These are phyloP conservation scores for Dioszegia crocea DNA, from an alignment of 768 basidiomycete species.

Conservation along the genomic window DNA sequence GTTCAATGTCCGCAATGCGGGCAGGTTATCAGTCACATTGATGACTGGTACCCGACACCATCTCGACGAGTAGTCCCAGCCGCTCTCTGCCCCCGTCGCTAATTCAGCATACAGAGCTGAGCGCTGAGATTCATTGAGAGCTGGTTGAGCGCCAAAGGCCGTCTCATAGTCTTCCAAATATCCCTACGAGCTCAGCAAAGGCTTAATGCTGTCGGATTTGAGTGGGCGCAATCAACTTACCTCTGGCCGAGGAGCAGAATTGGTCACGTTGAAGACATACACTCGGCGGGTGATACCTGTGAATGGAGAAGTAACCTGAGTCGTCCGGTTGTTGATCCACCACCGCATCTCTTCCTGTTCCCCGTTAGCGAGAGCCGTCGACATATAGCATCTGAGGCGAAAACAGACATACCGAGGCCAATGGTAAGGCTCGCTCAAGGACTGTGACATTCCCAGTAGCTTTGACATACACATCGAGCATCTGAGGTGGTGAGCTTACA, in stretches of 20 bases:
- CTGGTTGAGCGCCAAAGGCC: constrained; percentile 59
- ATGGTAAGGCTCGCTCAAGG: constrained; percentile 71
- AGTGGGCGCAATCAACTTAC: constrained; percentile 40
- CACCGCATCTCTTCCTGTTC: constrained; percentile 70
- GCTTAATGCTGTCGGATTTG: not conserved
- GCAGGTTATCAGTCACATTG: constrained; percentile 54
- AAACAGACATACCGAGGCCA: constrained; percentile 60
- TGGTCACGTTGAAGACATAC: constrained; percentile 66
- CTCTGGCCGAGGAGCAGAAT: constrained; percentile 80
- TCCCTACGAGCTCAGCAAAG: constrained; percentile 22
- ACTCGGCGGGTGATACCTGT: constrained; percentile 58
- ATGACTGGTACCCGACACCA: constrained; percentile 54
- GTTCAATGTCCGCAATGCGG: constrained; percentile 67
- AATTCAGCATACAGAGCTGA: constrained; percentile 76
- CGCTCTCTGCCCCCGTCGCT: constrained; percentile 81
- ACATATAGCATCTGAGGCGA: not conserved
- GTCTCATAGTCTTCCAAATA: constrained; percentile 66
- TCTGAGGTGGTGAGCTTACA: constrained; percentile 53
- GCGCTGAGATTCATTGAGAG: constrained; percentile 61
- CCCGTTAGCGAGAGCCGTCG: not conserved
- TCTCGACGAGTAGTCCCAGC: constrained; percentile 47
- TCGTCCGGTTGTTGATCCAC: constrained; percentile 73
- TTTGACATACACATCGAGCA: constrained; percentile 79
- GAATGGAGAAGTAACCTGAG: constrained; percentile 44
- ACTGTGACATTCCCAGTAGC: constrained; percentile 70